Evolutionary conservation across 2,329 filamentous ascomycete species (phyloP).

Genomic region (Beauveria medogensis): DNA sequence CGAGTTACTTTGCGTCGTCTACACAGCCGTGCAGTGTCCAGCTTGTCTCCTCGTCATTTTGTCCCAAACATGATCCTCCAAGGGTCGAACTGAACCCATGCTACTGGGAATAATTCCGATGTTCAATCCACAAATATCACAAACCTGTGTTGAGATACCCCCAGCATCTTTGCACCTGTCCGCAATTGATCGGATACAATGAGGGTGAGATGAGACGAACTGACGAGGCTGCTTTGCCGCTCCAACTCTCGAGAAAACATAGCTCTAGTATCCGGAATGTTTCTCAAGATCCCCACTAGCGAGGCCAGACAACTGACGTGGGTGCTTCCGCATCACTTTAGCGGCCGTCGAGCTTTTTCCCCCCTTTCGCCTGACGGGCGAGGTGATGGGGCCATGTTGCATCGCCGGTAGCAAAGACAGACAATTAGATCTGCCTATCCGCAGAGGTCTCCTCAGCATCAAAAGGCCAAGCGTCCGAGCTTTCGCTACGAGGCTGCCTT

Average conservation of each 20-base stretch:
- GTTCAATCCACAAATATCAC: not conserved
- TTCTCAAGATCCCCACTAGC: not conserved
- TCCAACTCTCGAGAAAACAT: not conserved
- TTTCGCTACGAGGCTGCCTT: not conserved
- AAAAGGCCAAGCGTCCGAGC: not conserved
- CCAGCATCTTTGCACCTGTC: not conserved
- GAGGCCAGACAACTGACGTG: not conserved
- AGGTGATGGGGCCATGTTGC: not conserved
- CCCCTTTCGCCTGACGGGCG: not conserved
- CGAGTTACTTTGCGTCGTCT: no score
- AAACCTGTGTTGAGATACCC: not conserved
- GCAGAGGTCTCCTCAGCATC: not conserved
- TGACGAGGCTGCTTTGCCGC: not conserved
- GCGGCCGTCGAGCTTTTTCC: not conserved
- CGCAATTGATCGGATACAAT: not conserved
- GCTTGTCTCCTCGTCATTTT: no score
- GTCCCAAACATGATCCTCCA: not conserved
- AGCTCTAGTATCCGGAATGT: not conserved
- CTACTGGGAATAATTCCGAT: no score
- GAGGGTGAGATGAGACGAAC: not conserved
- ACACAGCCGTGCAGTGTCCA: no score
- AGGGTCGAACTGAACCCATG: not conserved
- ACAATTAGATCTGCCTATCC: not conserved
- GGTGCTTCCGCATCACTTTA: conserved; percentile 7
- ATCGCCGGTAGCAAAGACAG: not conserved